Conservation (phyloP, 352 stramenopile species). For the Phytophthora megakarya region DNA sequence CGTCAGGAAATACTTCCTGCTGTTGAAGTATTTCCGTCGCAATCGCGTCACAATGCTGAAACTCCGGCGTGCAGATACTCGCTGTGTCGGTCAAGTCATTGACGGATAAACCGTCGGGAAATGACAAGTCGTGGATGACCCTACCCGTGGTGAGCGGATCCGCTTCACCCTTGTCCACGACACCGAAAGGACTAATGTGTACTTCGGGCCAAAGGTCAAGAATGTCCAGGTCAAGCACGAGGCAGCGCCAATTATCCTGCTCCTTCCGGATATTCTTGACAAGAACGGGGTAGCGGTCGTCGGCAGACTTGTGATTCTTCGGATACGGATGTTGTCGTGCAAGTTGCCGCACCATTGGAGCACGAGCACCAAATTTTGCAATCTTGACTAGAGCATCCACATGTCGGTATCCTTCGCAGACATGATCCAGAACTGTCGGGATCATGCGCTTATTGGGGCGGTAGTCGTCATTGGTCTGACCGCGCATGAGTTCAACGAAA, state of each 20-base stretch:
- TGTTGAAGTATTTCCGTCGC: no score
- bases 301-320: slow-evolving; percentile 13
- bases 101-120: no score
- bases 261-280: slow-evolving; percentile 23
- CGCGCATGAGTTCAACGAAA: slow-evolving; percentile 19
- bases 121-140: no score
- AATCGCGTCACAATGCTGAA: no score
- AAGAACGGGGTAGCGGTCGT: slow-evolving; percentile 4
- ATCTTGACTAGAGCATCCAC: slow-evolving; percentile 1
- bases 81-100: no score
- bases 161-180: slow-evolving; percentile 20
- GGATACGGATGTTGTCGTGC: neutral
- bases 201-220: slow-evolving; percentile 15
- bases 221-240: slow-evolving; percentile 11
- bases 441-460: slow-evolving; percentile 12
- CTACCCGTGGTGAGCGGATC: slow-evolving; percentile 1
- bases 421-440: neutral
- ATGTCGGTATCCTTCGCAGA: slow-evolving; percentile 1
- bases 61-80: no score
- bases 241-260: slow-evolving; percentile 9
- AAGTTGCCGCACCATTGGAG: neutral
- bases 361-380: neutral
- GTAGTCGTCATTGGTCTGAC: slow-evolving; percentile 10
- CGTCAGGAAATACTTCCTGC: no score
- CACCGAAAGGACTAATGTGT: slow-evolving; percentile 20